Evolutionary conservation across 2,329 filamentous ascomycete genomes (phyloP), one percentile per base, ranked within the genome.

Genomic region (Pseudocercospora eumusae): DNA sequence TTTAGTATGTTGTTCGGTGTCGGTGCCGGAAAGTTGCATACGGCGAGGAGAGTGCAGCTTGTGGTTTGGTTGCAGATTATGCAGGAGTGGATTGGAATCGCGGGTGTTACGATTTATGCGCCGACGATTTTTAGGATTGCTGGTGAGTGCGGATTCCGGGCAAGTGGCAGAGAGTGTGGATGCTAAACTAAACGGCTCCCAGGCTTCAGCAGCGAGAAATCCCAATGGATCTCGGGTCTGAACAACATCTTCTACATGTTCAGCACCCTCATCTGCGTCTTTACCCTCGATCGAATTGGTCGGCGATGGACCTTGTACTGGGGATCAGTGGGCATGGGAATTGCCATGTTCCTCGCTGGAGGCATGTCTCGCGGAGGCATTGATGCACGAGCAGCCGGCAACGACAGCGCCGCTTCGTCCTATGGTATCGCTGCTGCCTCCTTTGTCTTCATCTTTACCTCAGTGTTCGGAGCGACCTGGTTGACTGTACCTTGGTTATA

Each of bases 361-460:
- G 74, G 73, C 8, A 69, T 75, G 64, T 65, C 72, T 28, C 66
- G 69, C 21, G 68, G 67, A 3, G 71, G 69, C 3, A 62, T 71
- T 3, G 62, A 73, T 28, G 73, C 72, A 3, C 66, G 67, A 0
- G 68, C 61, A 15, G 64, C 67, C 0, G 67, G 68, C 4, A 61
- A 72, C 40, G 66, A 66, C 4, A 56, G 61, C 8, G 59, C 65
- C 1, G 70, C 70, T 0, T 60, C 66, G 0, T 58, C 67, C 2
- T 72, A 72, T 49, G 68, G 68, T 10, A 65, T 64, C 2, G 88
- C 88, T 0, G 88, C 88, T 0, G 88, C 86, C 0, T 84, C 85
- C 0, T 89, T 91, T 75, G 86, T 92, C 18, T 92, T 90, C 71
- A 78, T 89, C 52, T 90, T 87, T 73, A 89, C 86, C 0, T 82